Percentiles rank a stretch among this genome's conserved stretches.
phyloP scores from a whole-genome alignment of 176 grass and related monocot species.

The Lolium rigidum region DNA sequence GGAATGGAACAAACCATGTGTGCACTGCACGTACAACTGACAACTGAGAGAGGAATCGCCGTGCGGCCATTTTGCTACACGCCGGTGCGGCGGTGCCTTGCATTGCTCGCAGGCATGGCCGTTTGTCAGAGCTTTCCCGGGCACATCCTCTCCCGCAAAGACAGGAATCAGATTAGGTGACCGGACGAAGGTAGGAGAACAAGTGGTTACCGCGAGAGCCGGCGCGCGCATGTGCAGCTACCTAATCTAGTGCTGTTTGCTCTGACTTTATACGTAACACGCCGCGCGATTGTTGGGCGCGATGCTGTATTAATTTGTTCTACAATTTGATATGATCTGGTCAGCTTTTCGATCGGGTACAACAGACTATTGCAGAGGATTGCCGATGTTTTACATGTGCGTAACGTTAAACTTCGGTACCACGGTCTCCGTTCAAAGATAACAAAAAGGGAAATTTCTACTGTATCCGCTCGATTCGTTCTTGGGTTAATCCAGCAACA shows the following conservation, averaged over 20 bases:
- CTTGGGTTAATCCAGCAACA: too few relatives aligned
- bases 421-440: too few relatives aligned
- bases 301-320: too few relatives aligned
- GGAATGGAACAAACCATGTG: not conserved
- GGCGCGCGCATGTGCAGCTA: slow-evolving; percentile 24
- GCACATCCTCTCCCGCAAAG: not conserved
- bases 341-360: slow-evolving; percentile 6
- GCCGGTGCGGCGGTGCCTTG: not conserved
- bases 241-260: not conserved
- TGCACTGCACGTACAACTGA: not conserved
- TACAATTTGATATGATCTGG: too few relatives aligned
- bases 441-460: too few relatives aligned
- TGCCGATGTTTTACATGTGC: slow-evolving; percentile 6
- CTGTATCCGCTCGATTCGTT: not conserved
- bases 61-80: too few relatives aligned
- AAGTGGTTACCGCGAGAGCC: not conserved
- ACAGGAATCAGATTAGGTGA: not conserved
- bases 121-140: not conserved
- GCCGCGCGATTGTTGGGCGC: slow-evolving; percentile 10
- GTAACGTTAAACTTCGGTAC: not conserved
- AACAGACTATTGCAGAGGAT: not conserved
- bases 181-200: not conserved
- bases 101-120: not conserved
- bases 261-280: slow-evolving; percentile 32
- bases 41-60: not conserved